A percentile compares a stretch with the other conserved stretches of the same genome.
Evolutionary conservation across 345 rosid genomes (phyloP).

Genomic region (Jatropha curcas): DNA sequence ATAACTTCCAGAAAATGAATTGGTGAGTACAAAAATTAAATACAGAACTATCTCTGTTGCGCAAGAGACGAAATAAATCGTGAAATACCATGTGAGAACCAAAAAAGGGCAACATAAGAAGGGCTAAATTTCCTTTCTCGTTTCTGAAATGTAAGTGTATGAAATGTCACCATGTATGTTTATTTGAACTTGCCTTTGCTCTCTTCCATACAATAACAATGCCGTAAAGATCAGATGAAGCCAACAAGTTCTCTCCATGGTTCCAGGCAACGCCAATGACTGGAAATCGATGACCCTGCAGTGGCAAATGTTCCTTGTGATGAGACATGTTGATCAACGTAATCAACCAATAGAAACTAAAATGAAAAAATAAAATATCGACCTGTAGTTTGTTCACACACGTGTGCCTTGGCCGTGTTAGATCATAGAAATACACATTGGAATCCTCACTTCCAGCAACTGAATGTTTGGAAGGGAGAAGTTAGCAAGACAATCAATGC

Average conservation of each 20-base stretch:
- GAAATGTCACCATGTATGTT: constrained; percentile 1
- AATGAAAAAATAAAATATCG: not conserved
- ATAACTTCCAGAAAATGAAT: not conserved
- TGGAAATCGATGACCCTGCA: constrained; percentile 94
- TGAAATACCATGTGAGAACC: not conserved
- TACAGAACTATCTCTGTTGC: no score
- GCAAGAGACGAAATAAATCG: not conserved
- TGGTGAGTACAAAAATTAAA: constrained; percentile 4
- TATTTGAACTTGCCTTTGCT: constrained; percentile 58
- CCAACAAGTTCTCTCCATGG: constrained; percentile 94
- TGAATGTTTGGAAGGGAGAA: constrained; percentile 28
- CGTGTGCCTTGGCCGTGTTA: constrained; percentile 81
- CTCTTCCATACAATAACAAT: constrained; percentile 97
- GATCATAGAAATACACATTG: constrained; percentile 85
- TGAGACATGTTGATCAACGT: not conserved
- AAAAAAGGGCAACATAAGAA: not conserved
- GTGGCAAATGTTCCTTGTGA: constrained; percentile 3
- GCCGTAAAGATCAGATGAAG: constrained; percentile 91
- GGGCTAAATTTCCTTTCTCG: not conserved
- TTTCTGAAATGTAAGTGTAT: constrained; percentile 1
- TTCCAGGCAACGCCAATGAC: constrained; percentile 89
- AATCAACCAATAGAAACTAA: not conserved
- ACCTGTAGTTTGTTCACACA: constrained; percentile 99
- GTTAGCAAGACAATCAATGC: not conserved
- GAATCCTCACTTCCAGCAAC: constrained; percentile 97